Evolutionary conservation across 768 basidiomycete species (phyloP), one percentile per base, ranked within the genome.

Genomic region (Sistotremastrum suecicum): DNA sequence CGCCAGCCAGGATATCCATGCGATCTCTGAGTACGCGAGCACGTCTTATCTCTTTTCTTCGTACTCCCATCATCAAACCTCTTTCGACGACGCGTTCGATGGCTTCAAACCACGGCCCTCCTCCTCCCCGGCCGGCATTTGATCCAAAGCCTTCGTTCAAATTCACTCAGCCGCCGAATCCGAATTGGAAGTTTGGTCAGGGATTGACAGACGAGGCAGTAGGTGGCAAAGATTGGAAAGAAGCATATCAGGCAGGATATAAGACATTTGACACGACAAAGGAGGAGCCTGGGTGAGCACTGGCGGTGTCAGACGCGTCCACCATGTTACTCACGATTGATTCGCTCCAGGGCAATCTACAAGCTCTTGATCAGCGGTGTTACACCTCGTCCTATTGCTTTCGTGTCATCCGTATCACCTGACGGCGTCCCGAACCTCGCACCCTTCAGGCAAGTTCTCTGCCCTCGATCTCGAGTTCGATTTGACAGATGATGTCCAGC

Each of bases 341-440:
- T 36, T 51, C 44, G 39, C 35, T 37, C 34, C 48, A 63, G 64
- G 39, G 53, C 58, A 46, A 53, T 64, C 45, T 78, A 80, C 57
- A 63, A 62, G 30, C 54, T 81, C 46, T 53, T 81, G 53, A 76
- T 71, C 7, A 75, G 72, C 43, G 72, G 71, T 6, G 68, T 82
- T 46, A 58, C 75, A 8, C 83, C 80, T 12, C 70, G 83, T 36
- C 81, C 81, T 8, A 72, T 83, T 43, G 81, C 76, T 1, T 71
- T 83, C 49, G 71, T 83, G 35, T 80, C 79, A 8, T 70, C 78
- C 5, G 48, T 77, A 37, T 72, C 73, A n/a, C 48, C 53, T 3
- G 59, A 68, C 45, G 76, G 74, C 2, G 53, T 64, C 3, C 66
- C 66, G 12, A 84, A 82, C 60, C 69, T 84, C 40, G 77, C 80